Base-by-base conservation (phyloP, 2,329 filamentous ascomycete species). In the Colletotrichum melonis region DNA sequence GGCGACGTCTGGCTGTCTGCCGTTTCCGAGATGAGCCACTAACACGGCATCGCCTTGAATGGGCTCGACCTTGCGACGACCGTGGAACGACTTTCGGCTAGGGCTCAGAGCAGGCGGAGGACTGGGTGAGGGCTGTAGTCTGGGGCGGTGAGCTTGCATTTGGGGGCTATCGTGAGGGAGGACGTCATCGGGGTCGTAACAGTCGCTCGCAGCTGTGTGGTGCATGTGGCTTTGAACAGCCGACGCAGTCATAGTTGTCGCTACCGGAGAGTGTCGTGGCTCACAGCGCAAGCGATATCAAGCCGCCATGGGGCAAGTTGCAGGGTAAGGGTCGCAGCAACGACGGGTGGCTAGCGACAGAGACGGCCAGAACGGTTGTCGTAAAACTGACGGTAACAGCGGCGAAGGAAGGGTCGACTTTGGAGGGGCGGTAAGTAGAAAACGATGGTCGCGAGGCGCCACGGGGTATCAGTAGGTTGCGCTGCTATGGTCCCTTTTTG, bases 41-140 rank as follows among this genome's bases (percentile, higher is more conserved):
- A 96, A 86, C 75, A 94, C 91, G 77, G 87, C 89, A 87, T 93
- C 91, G 77, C 89, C 90, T 79, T 89, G 89, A 77, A 84, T 90
- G 55, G 88, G 85, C 76, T 82, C 85, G 74, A 87, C 83, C 88
- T 90, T 90, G 78, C 80, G 84, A 76, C 82, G 83, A 86, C 85
- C 83, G 85, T 87, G 88, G 86, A 85, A 83, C 79, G 85, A 86
- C 80, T 85, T 86, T 81, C 82, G 80, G 77, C 80, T 81, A 73
- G 78, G 78, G 75, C 78, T 82, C 77, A 78, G 79, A 81, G 79
- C 79, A 77, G 80, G 81, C 42, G 84, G 82, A 14, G 88, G 88
- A 77, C 86, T 89, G 63, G 85, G 86, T 63, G 88, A 87, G n/a
- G 67, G 72, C 49, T 69, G 49, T 16, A 74, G 57, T 28, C 72